These are phyloP conservation scores for Carex myosuroides DNA, from an alignment of 176 grass and related monocot genomes.

Conservation along the genomic window DNA sequence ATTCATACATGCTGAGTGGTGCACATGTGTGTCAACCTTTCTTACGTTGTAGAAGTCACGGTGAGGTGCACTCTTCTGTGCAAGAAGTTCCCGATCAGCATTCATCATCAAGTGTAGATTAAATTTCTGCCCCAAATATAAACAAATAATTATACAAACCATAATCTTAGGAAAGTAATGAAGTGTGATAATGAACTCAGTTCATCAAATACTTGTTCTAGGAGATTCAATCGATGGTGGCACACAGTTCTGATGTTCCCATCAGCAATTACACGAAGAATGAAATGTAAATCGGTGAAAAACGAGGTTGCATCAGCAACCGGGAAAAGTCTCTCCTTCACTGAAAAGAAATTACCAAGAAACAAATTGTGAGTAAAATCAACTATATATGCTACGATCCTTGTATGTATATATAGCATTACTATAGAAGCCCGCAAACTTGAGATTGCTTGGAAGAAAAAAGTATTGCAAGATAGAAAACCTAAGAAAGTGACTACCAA, in stretches of 20 bases:
- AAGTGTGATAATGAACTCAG: conserved; percentile 21
- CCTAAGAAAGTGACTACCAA: background rate
- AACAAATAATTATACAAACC: conserved; percentile 8
- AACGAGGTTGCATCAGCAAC: conserved; percentile 89
- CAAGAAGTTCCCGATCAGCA: conserved; percentile 90
- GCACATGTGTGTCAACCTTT: conserved; percentile 98
- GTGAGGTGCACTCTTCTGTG: conserved; percentile 93
- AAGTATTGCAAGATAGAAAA: conserved; percentile 3
- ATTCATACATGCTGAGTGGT: conserved; percentile 99
- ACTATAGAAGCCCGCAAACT: background rate
- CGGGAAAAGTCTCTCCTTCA: conserved; percentile 65
- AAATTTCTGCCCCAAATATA: conserved; percentile 67
- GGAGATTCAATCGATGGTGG: conserved; percentile 76
- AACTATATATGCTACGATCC: background rate
- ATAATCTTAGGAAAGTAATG: conserved; percentile 3
- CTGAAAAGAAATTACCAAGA: conserved; percentile 34
- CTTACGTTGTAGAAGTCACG: conserved; percentile 94
- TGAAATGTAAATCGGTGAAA: conserved; percentile 93
- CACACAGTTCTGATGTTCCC: conserved; percentile 92
- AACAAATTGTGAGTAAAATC: background rate
- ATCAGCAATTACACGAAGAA: conserved; percentile 76
- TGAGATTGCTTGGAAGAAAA: background rate
- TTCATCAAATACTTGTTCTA: conserved; percentile 63
- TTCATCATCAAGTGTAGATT: conserved; percentile 98
- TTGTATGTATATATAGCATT: background rate